These are phyloP conservation scores for Ogataea methylovora DNA, from an alignment of 805 yeast genomes.

Conservation along the genomic window DNA sequence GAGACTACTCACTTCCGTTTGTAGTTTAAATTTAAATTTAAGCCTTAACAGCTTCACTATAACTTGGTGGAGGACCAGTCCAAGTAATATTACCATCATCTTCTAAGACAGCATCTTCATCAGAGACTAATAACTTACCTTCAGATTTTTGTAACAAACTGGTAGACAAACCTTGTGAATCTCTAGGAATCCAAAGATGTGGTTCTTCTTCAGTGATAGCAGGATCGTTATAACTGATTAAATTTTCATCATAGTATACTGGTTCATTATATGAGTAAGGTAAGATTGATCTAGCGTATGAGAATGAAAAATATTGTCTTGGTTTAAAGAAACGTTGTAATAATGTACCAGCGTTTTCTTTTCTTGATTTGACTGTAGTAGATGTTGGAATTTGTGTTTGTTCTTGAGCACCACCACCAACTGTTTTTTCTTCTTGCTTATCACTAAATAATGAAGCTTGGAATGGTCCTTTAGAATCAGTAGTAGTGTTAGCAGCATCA, in stretches of 20 bases:
- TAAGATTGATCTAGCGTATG: conserved; percentile 30
- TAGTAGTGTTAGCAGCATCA: neutral
- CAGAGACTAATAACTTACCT: conserved; percentile 48
- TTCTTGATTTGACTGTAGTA: neutral
- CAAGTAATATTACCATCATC: conserved; percentile 49
- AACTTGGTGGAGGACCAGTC: conserved; percentile 66
- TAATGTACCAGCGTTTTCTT: conserved; percentile 1
- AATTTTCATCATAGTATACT: conserved; percentile 8
- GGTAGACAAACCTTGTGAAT: conserved; percentile 58
- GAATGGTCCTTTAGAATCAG: conserved; percentile 1
- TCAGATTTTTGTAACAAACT: conserved; percentile 49
- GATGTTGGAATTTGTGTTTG: neutral
- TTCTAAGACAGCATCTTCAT: conserved; percentile 48
- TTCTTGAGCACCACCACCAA: conserved; percentile 6
- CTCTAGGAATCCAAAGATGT: conserved; percentile 65
- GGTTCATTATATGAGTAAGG: conserved; percentile 29
- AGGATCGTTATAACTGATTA: conserved; percentile 41
- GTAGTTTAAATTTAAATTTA: neutral
- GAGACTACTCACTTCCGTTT: too few species aligned
- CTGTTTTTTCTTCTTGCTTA: neutral
- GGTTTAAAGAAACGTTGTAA: conserved; percentile 36
- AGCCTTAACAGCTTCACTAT: conserved; percentile 34
- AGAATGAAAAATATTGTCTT: conserved; percentile 30
- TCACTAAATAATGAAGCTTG: conserved; percentile 3
- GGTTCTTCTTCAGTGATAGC: conserved; percentile 50